Evolutionary conservation across 306 rosid genomes (phyloP).

Genomic region (Vigna hirtella): DNA sequence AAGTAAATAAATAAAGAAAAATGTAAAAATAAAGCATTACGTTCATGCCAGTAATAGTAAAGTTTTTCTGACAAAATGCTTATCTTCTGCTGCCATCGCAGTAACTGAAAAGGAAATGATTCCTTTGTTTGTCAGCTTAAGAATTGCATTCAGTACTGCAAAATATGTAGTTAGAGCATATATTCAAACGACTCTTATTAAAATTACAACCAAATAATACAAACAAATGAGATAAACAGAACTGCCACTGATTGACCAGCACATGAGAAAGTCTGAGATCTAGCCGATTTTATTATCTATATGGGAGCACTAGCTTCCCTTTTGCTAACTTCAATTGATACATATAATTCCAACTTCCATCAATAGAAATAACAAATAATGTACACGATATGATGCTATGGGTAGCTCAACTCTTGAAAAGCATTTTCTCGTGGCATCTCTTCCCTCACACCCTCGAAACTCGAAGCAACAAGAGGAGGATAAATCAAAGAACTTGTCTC

Average conservation of each 20-base stretch:
- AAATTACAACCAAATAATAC: conserved; percentile 27
- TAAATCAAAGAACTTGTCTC: conserved; percentile 53
- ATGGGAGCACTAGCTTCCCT: conserved; percentile 37
- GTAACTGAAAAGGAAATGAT: conserved; percentile 5
- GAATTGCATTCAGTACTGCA: conserved; percentile 21
- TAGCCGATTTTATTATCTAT: conserved; percentile 33
- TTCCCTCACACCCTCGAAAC: conserved; percentile 36
- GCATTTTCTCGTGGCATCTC: conserved; percentile 44
- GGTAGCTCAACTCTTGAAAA: conserved; percentile 54
- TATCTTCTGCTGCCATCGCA: conserved; percentile 15
- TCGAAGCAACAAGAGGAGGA: conserved; percentile 49
- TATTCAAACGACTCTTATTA: conserved; percentile 5
- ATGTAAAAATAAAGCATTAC: conserved; percentile 23
- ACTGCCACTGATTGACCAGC: conserved; percentile 27
- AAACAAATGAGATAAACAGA: conserved; percentile 36
- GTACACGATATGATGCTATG: conserved; percentile 20
- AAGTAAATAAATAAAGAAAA: background rate
- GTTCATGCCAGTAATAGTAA: background rate
- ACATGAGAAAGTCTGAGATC: background rate
- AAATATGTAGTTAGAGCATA: conserved; percentile 22
- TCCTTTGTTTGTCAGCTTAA: conserved; percentile 9
- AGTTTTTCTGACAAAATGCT: conserved; percentile 23
- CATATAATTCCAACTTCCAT: conserved; percentile 3
- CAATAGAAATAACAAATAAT: conserved; percentile 1
- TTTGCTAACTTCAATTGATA: conserved; percentile 19